Conservation (phyloP, 768 basidiomycete genomes). For the Hericium coralloides region DNA sequence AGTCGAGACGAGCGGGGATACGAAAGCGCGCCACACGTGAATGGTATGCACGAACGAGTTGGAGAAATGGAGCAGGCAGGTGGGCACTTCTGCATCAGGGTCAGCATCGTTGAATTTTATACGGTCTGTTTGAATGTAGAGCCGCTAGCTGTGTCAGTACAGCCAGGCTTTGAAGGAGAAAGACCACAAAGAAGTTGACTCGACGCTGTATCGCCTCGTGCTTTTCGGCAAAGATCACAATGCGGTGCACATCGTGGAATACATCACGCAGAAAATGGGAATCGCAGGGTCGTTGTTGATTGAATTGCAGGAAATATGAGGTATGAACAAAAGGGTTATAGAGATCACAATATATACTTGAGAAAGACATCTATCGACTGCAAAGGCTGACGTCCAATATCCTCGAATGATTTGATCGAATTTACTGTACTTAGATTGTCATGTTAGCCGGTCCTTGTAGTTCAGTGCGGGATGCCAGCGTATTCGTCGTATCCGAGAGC, state of each 20-base stretch:
- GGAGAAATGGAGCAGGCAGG: background rate
- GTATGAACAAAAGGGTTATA: too few relatives aligned
- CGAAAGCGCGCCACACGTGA: too few relatives aligned
- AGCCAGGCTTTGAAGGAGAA: background rate
- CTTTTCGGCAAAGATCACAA: background rate
- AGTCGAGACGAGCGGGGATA: too few relatives aligned
- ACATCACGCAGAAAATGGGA: too few relatives aligned
- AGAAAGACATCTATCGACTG: too few relatives aligned
- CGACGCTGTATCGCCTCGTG: background rate
- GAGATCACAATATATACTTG: too few relatives aligned
- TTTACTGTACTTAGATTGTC: too few relatives aligned
- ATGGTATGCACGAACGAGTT: background rate
- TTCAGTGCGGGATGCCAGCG: conserved; percentile 52
- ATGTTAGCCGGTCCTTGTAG: background rate
- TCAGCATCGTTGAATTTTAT: background rate
- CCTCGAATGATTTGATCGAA: too few relatives aligned
- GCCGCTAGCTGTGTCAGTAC: background rate
- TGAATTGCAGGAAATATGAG: too few relatives aligned
- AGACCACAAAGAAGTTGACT: background rate
- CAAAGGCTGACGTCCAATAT: too few relatives aligned
- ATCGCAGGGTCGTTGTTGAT: too few relatives aligned
- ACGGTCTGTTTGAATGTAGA: background rate
- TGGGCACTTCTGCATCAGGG: background rate
- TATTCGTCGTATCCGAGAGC: conserved; percentile 83
- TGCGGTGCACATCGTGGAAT: background rate